A percentile compares a stretch with the other conserved stretches of the same genome.
These are phyloP conservation scores for Endoconidiophora polonica DNA, from an alignment of 2,329 filamentous ascomycete species.

Conservation along the genomic window DNA sequence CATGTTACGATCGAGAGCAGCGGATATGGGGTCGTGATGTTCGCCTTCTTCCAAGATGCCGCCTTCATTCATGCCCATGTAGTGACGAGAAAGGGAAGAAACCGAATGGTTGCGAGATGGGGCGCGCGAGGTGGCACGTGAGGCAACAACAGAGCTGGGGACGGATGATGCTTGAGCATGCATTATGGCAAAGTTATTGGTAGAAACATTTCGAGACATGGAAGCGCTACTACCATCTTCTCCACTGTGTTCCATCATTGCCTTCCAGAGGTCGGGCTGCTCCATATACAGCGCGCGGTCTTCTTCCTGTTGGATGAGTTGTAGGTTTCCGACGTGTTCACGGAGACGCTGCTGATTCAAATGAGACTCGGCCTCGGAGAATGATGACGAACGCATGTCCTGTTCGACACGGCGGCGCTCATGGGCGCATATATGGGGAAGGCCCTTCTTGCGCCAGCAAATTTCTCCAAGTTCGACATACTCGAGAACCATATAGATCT, in stretches of 20 bases:
- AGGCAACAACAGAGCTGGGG: slow-evolving; percentile 23
- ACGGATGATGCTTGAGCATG: slow-evolving; percentile 19
- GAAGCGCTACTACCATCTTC: slow-evolving; percentile 31
- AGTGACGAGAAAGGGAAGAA: slow-evolving; percentile 20
- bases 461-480: slow-evolving; percentile 91
- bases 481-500: slow-evolving; percentile 96
- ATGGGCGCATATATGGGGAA: slow-evolving; percentile 64
- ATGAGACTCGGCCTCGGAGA: slow-evolving; percentile 31
- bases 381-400: slow-evolving; percentile 31
- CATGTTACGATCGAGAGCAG: not conserved
- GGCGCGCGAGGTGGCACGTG: slow-evolving; percentile 27
- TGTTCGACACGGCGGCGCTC: slow-evolving; percentile 69
- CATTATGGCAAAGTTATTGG: slow-evolving; percentile 24
- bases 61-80: slow-evolving; percentile 1
- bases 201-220: slow-evolving; percentile 26
- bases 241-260: slow-evolving; percentile 49
- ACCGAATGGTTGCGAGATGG: slow-evolving; percentile 32
- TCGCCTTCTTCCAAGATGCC: not conserved
- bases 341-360: slow-evolving; percentile 42
- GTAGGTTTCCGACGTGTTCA: slow-evolving; percentile 39
- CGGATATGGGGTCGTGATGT: not conserved
- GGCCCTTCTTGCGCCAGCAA: slow-evolving; percentile 77
- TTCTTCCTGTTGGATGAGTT: slow-evolving; percentile 38
- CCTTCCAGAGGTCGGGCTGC: slow-evolving; percentile 60
- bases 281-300: slow-evolving; percentile 24